Evolutionary conservation across 75 land plant species (phyloP), one percentile per base, ranked within the genome.

Genomic region (Sequoia sempervirens): DNA sequence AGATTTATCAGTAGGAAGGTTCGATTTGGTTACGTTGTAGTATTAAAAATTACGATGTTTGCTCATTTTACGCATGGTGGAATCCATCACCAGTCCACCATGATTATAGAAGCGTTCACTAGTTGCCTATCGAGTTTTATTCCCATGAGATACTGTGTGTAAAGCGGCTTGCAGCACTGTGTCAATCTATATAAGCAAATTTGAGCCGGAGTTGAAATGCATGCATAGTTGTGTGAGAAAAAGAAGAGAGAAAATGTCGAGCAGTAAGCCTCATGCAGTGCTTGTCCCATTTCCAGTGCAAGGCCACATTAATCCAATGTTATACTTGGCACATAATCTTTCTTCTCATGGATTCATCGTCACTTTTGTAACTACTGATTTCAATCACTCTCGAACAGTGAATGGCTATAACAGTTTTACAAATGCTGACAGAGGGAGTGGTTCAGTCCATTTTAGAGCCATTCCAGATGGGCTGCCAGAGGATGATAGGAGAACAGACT

Each of bases 301-400:
- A 47, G 89, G 90, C 30, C 89, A 88, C 53, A 80, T 87, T 17
- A 89, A 85, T 52, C 89, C 90, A 18, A 23, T 58, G 83, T 58
- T 89, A 89, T 84, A 82, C 37, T 64, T 89, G 36, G 90, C 89
- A 32, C 82, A 58, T 52, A 50, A 85, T 32, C 84, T 89, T 15
- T 64, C 56, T 26, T 81, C 80, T 47, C 75, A 86, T 36, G 86
- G 83, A 23, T 89, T 87, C 74, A 18, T 82, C 61, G 76, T 89
- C 47, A 87, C 90, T 37, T 84, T 89, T 40, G 86, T 89, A 47
- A 87, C 87, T 84, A 80, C 88, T 36, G 43, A 38, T 0, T 30
- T 66, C 86, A 76, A 79, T 83, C 88, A 87, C 52, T 46, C 69
- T 11, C 81, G 89, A 10, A 46, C 83, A 26, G 45, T 82, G 68